These are phyloP conservation scores for Aspergillus aculeatinus DNA, from an alignment of 2,329 filamentous ascomycete genomes.

Conservation along the genomic window DNA sequence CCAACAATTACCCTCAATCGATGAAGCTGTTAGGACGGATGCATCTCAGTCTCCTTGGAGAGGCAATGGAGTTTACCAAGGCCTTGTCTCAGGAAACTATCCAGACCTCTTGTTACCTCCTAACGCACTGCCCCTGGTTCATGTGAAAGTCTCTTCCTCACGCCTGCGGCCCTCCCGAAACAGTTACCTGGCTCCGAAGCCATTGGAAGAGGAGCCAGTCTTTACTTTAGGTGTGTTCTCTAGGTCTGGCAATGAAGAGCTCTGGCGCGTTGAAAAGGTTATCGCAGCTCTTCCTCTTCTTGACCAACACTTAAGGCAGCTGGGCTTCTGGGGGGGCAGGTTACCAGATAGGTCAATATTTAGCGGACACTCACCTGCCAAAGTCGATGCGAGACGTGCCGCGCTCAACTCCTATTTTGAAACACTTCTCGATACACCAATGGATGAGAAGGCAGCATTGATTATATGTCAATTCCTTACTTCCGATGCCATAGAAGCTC, in stretches of 20 bases:
- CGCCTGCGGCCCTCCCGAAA: slow-evolving; percentile 89
- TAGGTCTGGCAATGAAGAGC: slow-evolving; percentile 62
- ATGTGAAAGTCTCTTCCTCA: slow-evolving; percentile 86
- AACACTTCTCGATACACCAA: slow-evolving; percentile 74
- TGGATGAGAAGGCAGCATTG: slow-evolving; percentile 73
- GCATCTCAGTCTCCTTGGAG: slow-evolving; percentile 32
- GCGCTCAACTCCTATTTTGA: slow-evolving; percentile 86
- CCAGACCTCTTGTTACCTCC: slow-evolving; percentile 82
- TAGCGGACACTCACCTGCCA: slow-evolving; percentile 87
- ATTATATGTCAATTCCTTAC: slow-evolving; percentile 86
- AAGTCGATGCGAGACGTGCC: slow-evolving; percentile 79
- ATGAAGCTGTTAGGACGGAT: slow-evolving; percentile 36
- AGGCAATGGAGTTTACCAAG: slow-evolving; percentile 64
- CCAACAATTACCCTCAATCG: slow-evolving; percentile 36
- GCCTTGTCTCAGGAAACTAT: slow-evolving; percentile 80
- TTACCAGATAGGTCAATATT: slow-evolving; percentile 85
- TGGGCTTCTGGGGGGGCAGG: slow-evolving; percentile 68
- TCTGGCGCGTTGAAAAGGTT: slow-evolving; percentile 96
- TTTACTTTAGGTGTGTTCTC: slow-evolving; percentile 87
- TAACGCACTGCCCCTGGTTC: slow-evolving; percentile 81
- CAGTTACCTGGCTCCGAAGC: slow-evolving; percentile 76
- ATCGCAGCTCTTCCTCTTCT: slow-evolving; percentile 75
- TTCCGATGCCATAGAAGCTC: slow-evolving; percentile 58
- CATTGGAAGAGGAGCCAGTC: slow-evolving; percentile 86
- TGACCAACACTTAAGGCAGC: slow-evolving; percentile 76